These are phyloP conservation scores for Kwoniella dejecticola DNA, from an alignment of 768 basidiomycete genomes.

Conservation along the genomic window DNA sequence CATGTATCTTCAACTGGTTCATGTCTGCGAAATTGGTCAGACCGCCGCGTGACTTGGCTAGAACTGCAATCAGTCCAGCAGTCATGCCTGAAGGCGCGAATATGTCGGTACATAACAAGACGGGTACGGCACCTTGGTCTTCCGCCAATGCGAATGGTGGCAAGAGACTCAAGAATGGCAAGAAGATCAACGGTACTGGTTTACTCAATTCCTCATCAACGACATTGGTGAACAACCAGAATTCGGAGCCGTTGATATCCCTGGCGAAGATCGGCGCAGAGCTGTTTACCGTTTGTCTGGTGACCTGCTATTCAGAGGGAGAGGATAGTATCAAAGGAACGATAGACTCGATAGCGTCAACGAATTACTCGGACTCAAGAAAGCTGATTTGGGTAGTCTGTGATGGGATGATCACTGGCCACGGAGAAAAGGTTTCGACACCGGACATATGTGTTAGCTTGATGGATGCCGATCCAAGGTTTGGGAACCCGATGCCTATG, in stretches of 20 bases:
- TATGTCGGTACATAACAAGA: slow-evolving; percentile 82
- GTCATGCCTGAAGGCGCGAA: slow-evolving; percentile 97
- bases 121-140: slow-evolving; percentile 94
- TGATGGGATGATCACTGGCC: slow-evolving; percentile 98
- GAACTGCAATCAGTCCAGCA: slow-evolving; percentile 86
- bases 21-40: slow-evolving; percentile 78
- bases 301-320: slow-evolving; percentile 97
- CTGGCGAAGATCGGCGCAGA: slow-evolving; percentile 91
- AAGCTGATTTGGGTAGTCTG: slow-evolving; percentile 93
- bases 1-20: slow-evolving; percentile 96
- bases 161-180: slow-evolving; percentile 22
- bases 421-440: slow-evolving; percentile 91
- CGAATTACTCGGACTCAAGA: slow-evolving; percentile 85
- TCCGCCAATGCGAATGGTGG: slow-evolving; percentile 32
- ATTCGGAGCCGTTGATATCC: slow-evolving; percentile 66
- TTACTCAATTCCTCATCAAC: slow-evolving; percentile 30
- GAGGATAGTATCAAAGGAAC: slow-evolving; percentile 89
- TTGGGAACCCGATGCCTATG: slow-evolving; percentile 95
- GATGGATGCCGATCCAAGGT: slow-evolving; percentile 88
- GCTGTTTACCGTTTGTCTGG: slow-evolving; percentile 89
- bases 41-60: slow-evolving; percentile 73
- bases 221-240: slow-evolving; percentile 32
- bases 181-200: slow-evolving; percentile 19
- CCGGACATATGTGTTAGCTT: slow-evolving; percentile 94
- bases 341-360: slow-evolving; percentile 86